A percentile compares a stretch with the other conserved stretches of the same genome.
Evolutionary conservation across 1,139 yeast species (phyloP).

Genomic region (Debaryomyces fabryi): DNA sequence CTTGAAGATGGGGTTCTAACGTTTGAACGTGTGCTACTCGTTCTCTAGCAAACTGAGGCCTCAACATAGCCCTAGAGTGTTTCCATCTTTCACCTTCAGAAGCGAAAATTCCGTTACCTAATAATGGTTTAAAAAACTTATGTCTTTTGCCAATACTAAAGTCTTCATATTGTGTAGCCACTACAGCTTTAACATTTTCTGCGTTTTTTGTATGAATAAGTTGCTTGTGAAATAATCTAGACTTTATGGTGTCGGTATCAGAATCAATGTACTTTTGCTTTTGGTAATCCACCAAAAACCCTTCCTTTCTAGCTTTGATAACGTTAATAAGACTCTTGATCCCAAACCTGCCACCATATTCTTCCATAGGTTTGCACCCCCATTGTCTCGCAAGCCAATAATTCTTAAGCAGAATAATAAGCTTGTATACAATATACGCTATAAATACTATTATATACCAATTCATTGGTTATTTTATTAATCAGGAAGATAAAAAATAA

Average conservation of each 20-base stretch:
- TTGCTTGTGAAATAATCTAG: constrained; percentile 2
- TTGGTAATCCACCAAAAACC: constrained; percentile 13
- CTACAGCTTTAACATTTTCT: constrained; percentile 42
- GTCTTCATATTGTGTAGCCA: constrained; percentile 51
- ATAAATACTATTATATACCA: not conserved
- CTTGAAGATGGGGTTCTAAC: constrained; percentile 49
- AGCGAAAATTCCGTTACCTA: constrained; percentile 63
- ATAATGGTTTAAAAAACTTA: constrained; percentile 40
- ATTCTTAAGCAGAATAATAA: constrained; percentile 25
- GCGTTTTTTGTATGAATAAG: constrained; percentile 35
- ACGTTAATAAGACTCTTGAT: constrained; percentile 9
- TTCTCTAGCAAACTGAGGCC: constrained; percentile 61
- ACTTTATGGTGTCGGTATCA: constrained; percentile 9
- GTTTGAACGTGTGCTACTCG: constrained; percentile 53
- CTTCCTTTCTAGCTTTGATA: constrained; percentile 10
- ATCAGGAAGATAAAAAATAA: not conserved
- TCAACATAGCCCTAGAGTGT: constrained; percentile 56
- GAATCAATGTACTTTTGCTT: constrained; percentile 5
- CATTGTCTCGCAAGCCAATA: constrained; percentile 15
- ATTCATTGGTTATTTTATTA: not conserved
- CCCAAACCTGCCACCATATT: constrained; percentile 11
- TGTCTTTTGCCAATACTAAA: constrained; percentile 55
- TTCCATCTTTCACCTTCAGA: constrained; percentile 60
- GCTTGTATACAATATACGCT: not conserved
- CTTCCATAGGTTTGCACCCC: constrained; percentile 14